Conservation (phyloP, 2,329 filamentous ascomycete genomes). For the Colletotrichum gigasporum region DNA sequence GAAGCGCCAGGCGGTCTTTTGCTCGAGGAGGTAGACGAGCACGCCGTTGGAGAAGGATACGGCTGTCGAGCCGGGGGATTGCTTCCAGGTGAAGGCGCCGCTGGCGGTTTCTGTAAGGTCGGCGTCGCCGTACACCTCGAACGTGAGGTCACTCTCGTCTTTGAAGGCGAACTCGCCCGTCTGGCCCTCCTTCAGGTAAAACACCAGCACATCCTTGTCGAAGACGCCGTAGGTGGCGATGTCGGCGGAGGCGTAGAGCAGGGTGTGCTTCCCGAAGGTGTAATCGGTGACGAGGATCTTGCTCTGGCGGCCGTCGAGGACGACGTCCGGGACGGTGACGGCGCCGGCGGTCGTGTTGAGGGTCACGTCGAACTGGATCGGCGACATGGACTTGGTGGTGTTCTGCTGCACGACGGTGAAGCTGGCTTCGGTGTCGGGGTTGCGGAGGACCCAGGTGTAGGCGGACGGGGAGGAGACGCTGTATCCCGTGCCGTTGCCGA, state of each 20-base stretch:
- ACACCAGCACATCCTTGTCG: conserved; percentile 66
- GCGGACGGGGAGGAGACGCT: conserved; percentile 44
- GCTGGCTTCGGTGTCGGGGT: conserved; percentile 56
- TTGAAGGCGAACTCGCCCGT: conserved; percentile 69
- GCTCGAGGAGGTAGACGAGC: conserved; percentile 67
- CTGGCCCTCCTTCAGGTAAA: conserved; percentile 69
- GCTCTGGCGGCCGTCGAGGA: conserved; percentile 70
- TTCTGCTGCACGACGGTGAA: conserved; percentile 62
- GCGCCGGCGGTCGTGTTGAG: conserved; percentile 57
- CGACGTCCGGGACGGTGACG: conserved; percentile 56
- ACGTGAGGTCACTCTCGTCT: conserved; percentile 42
- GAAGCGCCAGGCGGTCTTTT: conserved; percentile 74
- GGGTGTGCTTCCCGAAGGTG: conserved; percentile 62
- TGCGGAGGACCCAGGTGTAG: conserved; percentile 62
- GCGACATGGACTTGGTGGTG: conserved; percentile 51
- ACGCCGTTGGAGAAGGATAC: conserved; percentile 59
- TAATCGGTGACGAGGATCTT: conserved; percentile 76
- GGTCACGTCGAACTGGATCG: conserved; percentile 55
- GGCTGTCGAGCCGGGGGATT: conserved; percentile 57
- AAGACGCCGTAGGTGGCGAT: conserved; percentile 71
- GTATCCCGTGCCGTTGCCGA: conserved; percentile 62
- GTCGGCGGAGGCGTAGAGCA: conserved; percentile 78
- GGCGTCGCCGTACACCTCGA: conserved; percentile 45
- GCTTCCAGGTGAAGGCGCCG: conserved; percentile 55
- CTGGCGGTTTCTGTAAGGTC: conserved; percentile 31